Evolutionary conservation across 345 rosid species (phyloP).

Genomic region (Euphorbia lathyris): DNA sequence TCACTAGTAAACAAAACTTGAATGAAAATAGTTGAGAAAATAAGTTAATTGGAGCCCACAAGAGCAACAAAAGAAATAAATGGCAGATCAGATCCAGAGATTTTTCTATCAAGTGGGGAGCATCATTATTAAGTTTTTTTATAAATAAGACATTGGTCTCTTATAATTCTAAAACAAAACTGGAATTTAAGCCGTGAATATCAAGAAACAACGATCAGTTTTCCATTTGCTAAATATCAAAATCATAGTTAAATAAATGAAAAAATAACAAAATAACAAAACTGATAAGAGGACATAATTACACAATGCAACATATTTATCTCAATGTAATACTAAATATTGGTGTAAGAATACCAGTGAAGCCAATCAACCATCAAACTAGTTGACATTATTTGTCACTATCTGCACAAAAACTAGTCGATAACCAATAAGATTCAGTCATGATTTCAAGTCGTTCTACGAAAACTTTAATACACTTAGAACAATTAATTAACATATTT

Average conservation of each 20-base stretch:
- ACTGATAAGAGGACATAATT: background rate
- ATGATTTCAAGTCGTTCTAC: too few species aligned
- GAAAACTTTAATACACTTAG: too few species aligned
- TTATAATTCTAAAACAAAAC: background rate
- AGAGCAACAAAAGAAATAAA: background rate
- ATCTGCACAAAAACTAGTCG: too few species aligned
- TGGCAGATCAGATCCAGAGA: too few species aligned
- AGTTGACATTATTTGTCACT: too few species aligned
- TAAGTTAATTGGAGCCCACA: background rate
- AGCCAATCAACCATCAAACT: too few species aligned
- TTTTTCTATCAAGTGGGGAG: background rate
- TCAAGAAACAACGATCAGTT: background rate
- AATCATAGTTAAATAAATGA: background rate
- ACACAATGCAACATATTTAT: background rate
- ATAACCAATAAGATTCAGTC: too few species aligned
- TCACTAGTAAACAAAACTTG: conserved; percentile 89
- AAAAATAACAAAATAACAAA: background rate
- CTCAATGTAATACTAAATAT: too few species aligned
- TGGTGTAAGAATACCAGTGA: too few species aligned
- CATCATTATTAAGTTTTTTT: background rate
- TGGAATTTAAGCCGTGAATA: background rate
- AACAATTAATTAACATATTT: too few species aligned
- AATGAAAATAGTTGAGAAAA: conserved; percentile 14
- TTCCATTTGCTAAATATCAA: background rate
- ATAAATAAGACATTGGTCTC: background rate